Percentiles rank a stretch among this genome's conserved stretches.
phyloP scores from a whole-genome alignment of 306 rosid genomes.

The Ceratonia siliqua region DNA sequence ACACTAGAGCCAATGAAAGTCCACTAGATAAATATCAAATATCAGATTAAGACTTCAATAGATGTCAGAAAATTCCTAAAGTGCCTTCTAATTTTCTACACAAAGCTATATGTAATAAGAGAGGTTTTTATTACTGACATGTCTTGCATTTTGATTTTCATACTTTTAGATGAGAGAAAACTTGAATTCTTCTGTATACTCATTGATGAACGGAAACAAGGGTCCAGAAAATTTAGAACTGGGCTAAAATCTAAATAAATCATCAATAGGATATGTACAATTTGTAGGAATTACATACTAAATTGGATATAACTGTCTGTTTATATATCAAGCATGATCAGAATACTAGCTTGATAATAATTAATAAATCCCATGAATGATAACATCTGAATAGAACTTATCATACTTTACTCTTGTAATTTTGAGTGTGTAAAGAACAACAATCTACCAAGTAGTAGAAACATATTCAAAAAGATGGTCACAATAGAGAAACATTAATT shows the following conservation, averaged over 20 bases:
- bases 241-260: background rate
- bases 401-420: too few species aligned
- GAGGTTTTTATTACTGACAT: background rate
- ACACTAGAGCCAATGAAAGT: background rate
- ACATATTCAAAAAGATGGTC: background rate
- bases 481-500: background rate
- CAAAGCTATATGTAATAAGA: background rate
- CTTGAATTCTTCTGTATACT: background rate
- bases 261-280: too few species aligned
- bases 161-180: background rate
- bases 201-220: background rate
- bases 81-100: background rate
- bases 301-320: too few species aligned
- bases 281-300: too few species aligned
- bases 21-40: background rate
- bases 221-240: background rate
- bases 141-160: background rate
- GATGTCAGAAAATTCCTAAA: background rate
- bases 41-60: background rate
- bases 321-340: too few species aligned
- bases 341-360: too few species aligned
- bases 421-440: background rate
- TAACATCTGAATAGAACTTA: too few species aligned
- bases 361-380: too few species aligned
- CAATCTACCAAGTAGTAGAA: background rate